Conservation (phyloP, 208 protist genomes). For the Spongospora subterranea region DNA sequence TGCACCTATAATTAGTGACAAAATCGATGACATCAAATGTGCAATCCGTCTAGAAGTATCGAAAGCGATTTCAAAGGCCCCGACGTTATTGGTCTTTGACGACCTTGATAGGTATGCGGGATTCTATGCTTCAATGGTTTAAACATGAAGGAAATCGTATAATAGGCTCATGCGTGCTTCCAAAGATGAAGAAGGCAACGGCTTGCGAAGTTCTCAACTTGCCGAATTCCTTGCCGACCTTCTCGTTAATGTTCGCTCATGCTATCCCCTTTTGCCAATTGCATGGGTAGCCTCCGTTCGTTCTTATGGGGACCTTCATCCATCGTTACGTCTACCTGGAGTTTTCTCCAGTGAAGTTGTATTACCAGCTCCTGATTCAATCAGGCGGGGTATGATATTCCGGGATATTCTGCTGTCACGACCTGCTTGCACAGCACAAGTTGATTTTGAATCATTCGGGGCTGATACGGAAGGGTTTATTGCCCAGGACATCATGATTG, state of each 20-base stretch:
- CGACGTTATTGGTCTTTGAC: background rate
- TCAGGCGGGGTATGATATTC: background rate
- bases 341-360: conserved; percentile 16
- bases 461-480: background rate
- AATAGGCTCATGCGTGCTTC: background rate
- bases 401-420: background rate
- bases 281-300: background rate
- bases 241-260: background rate
- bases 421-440: background rate
- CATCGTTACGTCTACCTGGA: background rate
- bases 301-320: background rate
- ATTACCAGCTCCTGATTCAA: background rate
- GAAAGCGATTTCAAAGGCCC: background rate
- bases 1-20: conserved; percentile 1
- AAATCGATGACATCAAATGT: conserved; percentile 13
- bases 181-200: background rate
- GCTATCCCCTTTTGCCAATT: background rate
- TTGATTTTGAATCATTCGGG: background rate
- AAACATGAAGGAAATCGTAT: too few species aligned
- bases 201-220: background rate
- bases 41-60: background rate
- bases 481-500: conserved; percentile 27
- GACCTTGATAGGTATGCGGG: background rate
- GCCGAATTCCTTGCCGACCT: background rate
- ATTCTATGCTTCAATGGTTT: background rate